Percentiles rank a stretch among this genome's conserved stretches.
Evolutionary conservation across 2,329 filamentous ascomycete genomes (phyloP).

Genomic region (Monilinia fructicola): DNA sequence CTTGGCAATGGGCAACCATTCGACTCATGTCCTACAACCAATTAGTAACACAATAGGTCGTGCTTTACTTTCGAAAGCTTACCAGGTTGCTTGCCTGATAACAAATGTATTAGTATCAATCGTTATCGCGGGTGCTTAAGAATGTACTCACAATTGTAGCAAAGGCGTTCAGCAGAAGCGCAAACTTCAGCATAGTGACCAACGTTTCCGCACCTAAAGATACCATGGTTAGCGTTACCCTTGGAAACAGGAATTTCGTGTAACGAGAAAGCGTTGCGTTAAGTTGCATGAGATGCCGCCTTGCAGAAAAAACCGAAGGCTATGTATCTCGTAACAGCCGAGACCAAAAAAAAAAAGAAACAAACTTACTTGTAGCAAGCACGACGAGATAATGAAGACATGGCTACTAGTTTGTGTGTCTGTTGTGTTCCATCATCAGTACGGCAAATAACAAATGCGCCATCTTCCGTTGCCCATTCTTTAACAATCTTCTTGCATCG

Average conservation of each 20-base stretch:
- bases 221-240: conserved; percentile 7
- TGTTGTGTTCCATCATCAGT: conserved; percentile 43
- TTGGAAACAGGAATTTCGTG: conserved; percentile 9
- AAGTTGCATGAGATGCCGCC: background rate
- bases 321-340: background rate
- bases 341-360: background rate
- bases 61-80: conserved; percentile 27
- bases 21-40: conserved; percentile 77
- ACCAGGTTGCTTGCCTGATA: conserved; percentile 76
- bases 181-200: conserved; percentile 86
- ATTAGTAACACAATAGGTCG: conserved; percentile 9
- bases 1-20: conserved; percentile 95
- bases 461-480: conserved; percentile 39
- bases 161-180: conserved; percentile 95
- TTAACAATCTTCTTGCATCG: conserved; percentile 40
- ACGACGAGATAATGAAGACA: conserved; percentile 79
- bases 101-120: conserved; percentile 23
- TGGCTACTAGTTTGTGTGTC: conserved; percentile 45
- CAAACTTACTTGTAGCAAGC: conserved; percentile 57
- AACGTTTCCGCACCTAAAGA: conserved; percentile 65
- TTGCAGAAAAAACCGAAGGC: background rate
- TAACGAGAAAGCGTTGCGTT: background rate
- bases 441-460: conserved; percentile 41
- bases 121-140: background rate
- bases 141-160: conserved; percentile 87